Conservation (phyloP, 2,329 filamentous ascomycete species). For the Neonectria neomacrospora region DNA sequence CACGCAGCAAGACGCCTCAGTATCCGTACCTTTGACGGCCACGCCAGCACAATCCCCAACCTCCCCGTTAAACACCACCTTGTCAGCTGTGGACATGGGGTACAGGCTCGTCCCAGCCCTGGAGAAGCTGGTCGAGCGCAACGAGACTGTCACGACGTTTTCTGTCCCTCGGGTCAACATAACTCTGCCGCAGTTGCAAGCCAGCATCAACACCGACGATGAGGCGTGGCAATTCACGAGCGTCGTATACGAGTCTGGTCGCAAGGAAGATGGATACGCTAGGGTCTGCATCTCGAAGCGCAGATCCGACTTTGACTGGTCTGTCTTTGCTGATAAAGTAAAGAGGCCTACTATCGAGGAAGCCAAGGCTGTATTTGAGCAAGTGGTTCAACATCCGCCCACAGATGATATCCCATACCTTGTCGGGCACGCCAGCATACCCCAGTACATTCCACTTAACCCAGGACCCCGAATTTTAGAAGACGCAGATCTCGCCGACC, state of each 20-base stretch:
- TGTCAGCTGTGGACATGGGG: background rate
- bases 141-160: background rate
- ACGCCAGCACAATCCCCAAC: background rate
- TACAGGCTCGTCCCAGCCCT: background rate
- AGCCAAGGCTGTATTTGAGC: slow-evolving; percentile 7
- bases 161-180: background rate
- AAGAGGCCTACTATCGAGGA: slow-evolving; percentile 1
- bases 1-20: too few relatives aligned
- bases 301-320: slow-evolving; percentile 7
- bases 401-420: slow-evolving; percentile 2
- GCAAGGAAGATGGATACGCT: background rate
- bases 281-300: background rate
- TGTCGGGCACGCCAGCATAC: background rate
- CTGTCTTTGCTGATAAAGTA: background rate
- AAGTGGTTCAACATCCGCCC: background rate
- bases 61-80: background rate
- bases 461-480: slow-evolving; percentile 5
- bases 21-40: too few relatives aligned
- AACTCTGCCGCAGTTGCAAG: background rate
- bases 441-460: background rate
- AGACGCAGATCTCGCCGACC: slow-evolving; percentile 6
- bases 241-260: background rate
- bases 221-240: background rate
- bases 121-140: background rate
- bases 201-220: background rate